These are phyloP conservation scores for Alternaria postmessia DNA, from an alignment of 2,329 filamentous ascomycete species.

Conservation along the genomic window DNA sequence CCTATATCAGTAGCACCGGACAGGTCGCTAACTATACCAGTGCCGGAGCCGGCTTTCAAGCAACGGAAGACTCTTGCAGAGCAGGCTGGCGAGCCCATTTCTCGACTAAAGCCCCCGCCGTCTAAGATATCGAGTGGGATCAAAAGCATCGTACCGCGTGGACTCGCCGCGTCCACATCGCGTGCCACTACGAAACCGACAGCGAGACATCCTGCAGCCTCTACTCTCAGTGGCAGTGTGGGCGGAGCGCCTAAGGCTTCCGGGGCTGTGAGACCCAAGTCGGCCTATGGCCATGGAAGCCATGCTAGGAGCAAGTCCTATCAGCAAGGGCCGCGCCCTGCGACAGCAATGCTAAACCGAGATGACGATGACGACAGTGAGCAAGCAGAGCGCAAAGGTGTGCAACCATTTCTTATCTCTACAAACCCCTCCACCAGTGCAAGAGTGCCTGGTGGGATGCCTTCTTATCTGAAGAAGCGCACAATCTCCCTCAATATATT, in stretches of 20 bases:
- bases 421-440: slow-evolving; percentile 39
- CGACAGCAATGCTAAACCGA: slow-evolving; percentile 52
- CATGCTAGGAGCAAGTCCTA: slow-evolving; percentile 59
- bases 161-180: slow-evolving; percentile 48
- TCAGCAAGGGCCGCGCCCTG: slow-evolving; percentile 51
- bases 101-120: slow-evolving; percentile 53
- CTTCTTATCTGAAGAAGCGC: slow-evolving; percentile 28
- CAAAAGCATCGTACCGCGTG: slow-evolving; percentile 57
- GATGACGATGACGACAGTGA: slow-evolving; percentile 53
- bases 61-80: slow-evolving; percentile 60
- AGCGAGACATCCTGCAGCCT: slow-evolving; percentile 53
- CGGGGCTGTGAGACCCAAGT: slow-evolving; percentile 57
- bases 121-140: slow-evolving; percentile 51
- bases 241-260: slow-evolving; percentile 61
- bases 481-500: slow-evolving; percentile 27
- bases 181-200: slow-evolving; percentile 55
- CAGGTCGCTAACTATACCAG: slow-evolving; percentile 42
- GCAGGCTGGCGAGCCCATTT: slow-evolving; percentile 57
- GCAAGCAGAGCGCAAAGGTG: slow-evolving; percentile 56
- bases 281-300: slow-evolving; percentile 50
- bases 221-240: slow-evolving; percentile 62
- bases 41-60: slow-evolving; percentile 58
- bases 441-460: slow-evolving; percentile 42
- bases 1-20: slow-evolving; percentile 12
- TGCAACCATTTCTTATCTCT: slow-evolving; percentile 52